Evolutionary conservation across 2,329 filamentous ascomycete species (phyloP).

Genomic region (Pezicula rhizophila): DNA sequence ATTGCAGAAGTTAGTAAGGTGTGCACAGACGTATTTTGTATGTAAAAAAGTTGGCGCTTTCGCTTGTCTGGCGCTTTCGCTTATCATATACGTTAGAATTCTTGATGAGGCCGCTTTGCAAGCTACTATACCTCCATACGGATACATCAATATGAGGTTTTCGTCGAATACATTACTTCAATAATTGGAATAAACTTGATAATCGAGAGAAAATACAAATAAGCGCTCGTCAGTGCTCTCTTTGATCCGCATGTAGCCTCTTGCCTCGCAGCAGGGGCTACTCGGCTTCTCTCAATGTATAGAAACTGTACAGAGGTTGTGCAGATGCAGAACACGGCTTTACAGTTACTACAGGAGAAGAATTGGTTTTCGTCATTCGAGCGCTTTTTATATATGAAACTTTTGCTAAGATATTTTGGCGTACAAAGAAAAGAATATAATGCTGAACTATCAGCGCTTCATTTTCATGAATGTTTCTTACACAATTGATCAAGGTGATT

Average conservation of each 20-base stretch:
- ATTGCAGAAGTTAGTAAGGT: too few relatives aligned
- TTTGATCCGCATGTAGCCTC: slow-evolving; percentile 48
- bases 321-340: slow-evolving; percentile 13
- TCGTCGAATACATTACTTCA: too few relatives aligned
- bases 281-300: slow-evolving; percentile 27
- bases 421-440: background rate
- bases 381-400: background rate
- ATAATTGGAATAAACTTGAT: too few relatives aligned
- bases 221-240: slow-evolving; percentile 49
- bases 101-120: too few relatives aligned
- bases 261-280: slow-evolving; percentile 1
- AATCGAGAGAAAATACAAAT: background rate
- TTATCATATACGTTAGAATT: too few relatives aligned
- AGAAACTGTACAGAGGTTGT: slow-evolving; percentile 33
- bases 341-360: slow-evolving; percentile 11
- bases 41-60: too few relatives aligned
- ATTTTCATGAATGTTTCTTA: too few relatives aligned
- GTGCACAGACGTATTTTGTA: too few relatives aligned
- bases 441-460: background rate
- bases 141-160: too few relatives aligned
- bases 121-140: too few relatives aligned
- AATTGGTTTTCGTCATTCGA: slow-evolving; percentile 25
- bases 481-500: background rate
- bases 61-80: too few relatives aligned
- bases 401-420: background rate